These are phyloP conservation scores for Geotrichum restrictum DNA, from an alignment of 1,139 yeast species.

Conservation along the genomic window DNA sequence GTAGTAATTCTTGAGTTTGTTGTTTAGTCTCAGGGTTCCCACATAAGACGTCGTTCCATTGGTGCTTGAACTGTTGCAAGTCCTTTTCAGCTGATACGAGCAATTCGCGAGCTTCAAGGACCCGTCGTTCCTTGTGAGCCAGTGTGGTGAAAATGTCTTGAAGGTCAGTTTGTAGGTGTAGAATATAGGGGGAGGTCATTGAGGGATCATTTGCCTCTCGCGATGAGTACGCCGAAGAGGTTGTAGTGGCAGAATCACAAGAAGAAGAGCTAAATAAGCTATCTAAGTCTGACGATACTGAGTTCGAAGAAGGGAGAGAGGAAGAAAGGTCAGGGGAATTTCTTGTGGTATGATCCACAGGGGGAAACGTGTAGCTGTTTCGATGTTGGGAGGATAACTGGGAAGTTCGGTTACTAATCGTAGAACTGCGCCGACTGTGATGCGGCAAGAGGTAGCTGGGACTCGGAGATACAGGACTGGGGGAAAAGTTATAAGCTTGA, in stretches of 20 bases:
- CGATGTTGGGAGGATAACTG: too few relatives aligned
- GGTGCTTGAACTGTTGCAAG: constrained; percentile 27
- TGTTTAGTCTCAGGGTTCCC: background rate
- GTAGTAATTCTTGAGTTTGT: constrained; percentile 3
- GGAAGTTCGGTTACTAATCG: too few relatives aligned
- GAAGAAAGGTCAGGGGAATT: background rate
- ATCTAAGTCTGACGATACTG: background rate
- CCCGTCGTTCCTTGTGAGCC: constrained; percentile 39
- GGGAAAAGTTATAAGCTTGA: too few relatives aligned
- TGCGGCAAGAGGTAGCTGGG: too few relatives aligned
- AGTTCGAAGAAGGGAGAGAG: background rate
- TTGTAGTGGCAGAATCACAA: background rate
- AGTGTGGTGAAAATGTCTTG: constrained; percentile 37
- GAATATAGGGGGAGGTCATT: constrained; percentile 26
- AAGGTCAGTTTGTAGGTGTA: constrained; percentile 28
- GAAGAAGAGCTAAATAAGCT: background rate
- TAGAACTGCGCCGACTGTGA: too few relatives aligned
- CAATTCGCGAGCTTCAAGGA: constrained; percentile 38
- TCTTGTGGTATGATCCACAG: too few relatives aligned
- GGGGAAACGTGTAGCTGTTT: too few relatives aligned
- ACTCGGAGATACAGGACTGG: too few relatives aligned
- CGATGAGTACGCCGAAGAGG: background rate
- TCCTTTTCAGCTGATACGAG: constrained; percentile 33
- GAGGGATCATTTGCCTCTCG: background rate
- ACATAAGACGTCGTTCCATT: constrained; percentile 29